phyloP scores from a whole-genome alignment of 202 grass and related monocot species.

The Digitaria exilis region DNA sequence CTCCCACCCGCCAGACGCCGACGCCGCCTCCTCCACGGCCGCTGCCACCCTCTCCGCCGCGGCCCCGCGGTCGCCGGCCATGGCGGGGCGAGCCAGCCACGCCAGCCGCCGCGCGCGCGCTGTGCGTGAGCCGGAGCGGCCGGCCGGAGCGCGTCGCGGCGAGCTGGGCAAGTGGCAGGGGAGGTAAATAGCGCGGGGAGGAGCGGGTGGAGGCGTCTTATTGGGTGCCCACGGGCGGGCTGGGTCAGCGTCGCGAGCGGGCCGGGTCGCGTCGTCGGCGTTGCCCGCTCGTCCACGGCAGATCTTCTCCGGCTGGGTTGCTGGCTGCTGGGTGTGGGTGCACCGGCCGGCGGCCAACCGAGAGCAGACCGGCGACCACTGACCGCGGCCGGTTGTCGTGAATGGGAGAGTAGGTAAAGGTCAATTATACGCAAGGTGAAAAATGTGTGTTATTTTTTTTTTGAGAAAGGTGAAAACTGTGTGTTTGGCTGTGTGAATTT shows the following conservation, averaged over 20 bases:
- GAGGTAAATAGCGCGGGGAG: slow-evolving; percentile 1
- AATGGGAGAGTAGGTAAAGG: neutral
- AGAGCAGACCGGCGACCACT: neutral
- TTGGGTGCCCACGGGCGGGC: slow-evolving; percentile 11
- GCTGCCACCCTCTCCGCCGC: slow-evolving; percentile 25
- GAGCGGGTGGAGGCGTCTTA: neutral
- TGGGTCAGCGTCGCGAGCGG: slow-evolving; percentile 17
- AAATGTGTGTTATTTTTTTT: too few relatives aligned
- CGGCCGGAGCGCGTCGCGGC: slow-evolving; percentile 1
- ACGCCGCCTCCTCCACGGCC: slow-evolving; percentile 39
- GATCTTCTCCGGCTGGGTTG: neutral
- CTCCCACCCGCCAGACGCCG: slow-evolving; percentile 39
- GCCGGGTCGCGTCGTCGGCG: slow-evolving; percentile 26
- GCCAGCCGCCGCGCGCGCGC: too few relatives aligned
- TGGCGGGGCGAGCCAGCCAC: neutral
- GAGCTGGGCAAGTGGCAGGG: slow-evolving; percentile 21
- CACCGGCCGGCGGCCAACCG: slow-evolving; percentile 21
- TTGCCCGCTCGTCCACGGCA: slow-evolving; percentile 44
- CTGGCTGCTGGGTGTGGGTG: neutral
- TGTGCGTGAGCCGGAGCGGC: too few relatives aligned
- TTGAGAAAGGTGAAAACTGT: neutral
- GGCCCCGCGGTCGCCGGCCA: slow-evolving; percentile 29
- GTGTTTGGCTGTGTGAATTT: too few relatives aligned
- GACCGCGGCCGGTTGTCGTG: neutral
- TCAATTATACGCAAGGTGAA: neutral